These are phyloP conservation scores for Allium fistulosum DNA, from an alignment of 106 monocot genomes.

Conservation along the genomic window DNA sequence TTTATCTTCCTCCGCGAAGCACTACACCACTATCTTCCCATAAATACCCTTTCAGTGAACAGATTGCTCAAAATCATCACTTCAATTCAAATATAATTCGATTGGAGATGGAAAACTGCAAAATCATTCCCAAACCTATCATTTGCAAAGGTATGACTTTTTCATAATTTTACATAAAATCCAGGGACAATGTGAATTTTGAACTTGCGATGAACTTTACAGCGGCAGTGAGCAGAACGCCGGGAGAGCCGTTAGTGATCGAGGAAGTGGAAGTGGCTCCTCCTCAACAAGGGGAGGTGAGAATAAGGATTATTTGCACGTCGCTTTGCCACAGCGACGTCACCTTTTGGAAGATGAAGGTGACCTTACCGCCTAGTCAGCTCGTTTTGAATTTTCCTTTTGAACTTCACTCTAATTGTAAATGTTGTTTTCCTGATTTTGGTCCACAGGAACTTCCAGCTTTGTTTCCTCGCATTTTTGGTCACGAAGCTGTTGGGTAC, in stretches of 20 bases:
- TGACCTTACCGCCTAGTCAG: background rate
- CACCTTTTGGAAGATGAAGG: constrained; percentile 62
- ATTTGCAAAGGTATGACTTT: no score
- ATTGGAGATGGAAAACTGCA: no score
- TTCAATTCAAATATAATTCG: no score
- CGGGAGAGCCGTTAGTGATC: constrained; percentile 50
- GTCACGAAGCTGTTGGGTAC: constrained; percentile 90
- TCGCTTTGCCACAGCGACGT: constrained; percentile 92
- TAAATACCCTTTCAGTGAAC: no score
- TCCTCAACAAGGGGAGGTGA: constrained; percentile 53
- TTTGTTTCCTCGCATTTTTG: constrained; percentile 56
- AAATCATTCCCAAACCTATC: no score
- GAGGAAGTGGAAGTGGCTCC: constrained; percentile 74
- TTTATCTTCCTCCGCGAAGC: no score
- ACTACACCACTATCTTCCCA: no score
- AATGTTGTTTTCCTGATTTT: background rate
- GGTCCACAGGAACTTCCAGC: constrained; percentile 21
- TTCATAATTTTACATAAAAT: no score
- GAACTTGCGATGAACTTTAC: background rate
- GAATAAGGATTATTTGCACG: constrained; percentile 82
- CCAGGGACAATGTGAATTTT: no score
- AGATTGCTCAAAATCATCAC: no score
- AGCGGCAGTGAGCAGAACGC: constrained; percentile 75
- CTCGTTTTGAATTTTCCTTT: background rate
- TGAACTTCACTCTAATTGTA: background rate